Percentiles rank a stretch among this genome's conserved stretches.
phyloP scores from a whole-genome alignment of 2,329 filamentous ascomycete species.

The Cercospora janseana region DNA sequence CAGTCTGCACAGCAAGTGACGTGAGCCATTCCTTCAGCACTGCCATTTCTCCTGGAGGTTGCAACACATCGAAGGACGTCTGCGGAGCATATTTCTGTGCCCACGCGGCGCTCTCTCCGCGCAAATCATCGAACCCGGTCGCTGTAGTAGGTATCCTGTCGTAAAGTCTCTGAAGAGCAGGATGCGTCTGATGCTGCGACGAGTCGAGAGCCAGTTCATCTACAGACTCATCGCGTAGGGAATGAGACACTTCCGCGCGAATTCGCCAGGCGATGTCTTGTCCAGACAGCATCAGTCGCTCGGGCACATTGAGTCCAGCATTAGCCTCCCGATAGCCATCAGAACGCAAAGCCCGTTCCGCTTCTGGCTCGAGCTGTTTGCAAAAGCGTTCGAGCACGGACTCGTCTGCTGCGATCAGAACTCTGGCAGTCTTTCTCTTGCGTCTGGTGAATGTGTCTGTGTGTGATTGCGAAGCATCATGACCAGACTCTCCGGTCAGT shows the following conservation, averaged over 20 bases:
- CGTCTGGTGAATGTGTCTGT: slow-evolving; percentile 28
- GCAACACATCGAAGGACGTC: slow-evolving; percentile 69
- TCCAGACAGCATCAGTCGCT: slow-evolving; percentile 36
- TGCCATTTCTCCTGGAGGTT: slow-evolving; percentile 66
- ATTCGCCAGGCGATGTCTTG: slow-evolving; percentile 42
- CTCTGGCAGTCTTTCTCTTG: slow-evolving; percentile 38
- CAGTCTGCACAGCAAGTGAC: slow-evolving; percentile 70
- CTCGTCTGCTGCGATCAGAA: slow-evolving; percentile 28
- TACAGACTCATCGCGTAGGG: slow-evolving; percentile 6
- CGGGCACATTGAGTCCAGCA: slow-evolving; percentile 30
- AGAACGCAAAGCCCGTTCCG: slow-evolving; percentile 22
- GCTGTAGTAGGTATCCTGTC: slow-evolving; percentile 59
- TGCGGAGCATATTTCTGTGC: slow-evolving; percentile 78
- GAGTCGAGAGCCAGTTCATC: slow-evolving; percentile 21
- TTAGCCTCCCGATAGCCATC: slow-evolving; percentile 39
- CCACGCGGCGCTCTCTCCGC: slow-evolving; percentile 74
- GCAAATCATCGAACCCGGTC: slow-evolving; percentile 76
- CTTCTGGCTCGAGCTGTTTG: slow-evolving; percentile 25
- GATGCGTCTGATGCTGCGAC: slow-evolving; percentile 45
- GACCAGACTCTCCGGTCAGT: background rate
- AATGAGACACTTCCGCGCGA: slow-evolving; percentile 31
- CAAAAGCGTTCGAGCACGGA: slow-evolving; percentile 29
- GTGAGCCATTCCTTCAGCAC: slow-evolving; percentile 79
- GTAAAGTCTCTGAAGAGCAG: slow-evolving; percentile 61
- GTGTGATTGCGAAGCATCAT: background rate